Percentiles rank a stretch among this genome's conserved stretches.
Conservation (phyloP, 192 early-diverging fungal genomes). For the Linnemannia hyalina region DNA sequence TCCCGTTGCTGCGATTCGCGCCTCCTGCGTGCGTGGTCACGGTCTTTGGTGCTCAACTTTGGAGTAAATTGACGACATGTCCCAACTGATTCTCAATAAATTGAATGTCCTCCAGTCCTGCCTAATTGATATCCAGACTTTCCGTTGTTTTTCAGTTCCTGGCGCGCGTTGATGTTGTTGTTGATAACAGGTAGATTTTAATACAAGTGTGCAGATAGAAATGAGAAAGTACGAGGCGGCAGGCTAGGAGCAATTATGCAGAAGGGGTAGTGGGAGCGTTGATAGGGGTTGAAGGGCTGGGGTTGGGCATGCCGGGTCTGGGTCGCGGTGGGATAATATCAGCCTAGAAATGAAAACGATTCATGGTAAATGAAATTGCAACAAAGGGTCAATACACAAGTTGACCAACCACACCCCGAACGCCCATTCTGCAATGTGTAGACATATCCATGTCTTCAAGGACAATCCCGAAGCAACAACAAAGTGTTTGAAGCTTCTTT, state of each 20-base stretch:
- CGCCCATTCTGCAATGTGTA: background rate
- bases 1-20: background rate
- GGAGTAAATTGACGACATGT: background rate
- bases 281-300: slow-evolving; percentile 38
- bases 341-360: slow-evolving; percentile 51
- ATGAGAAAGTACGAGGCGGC: background rate
- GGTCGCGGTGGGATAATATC: slow-evolving; percentile 73
- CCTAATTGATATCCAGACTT: background rate
- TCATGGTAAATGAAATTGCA: background rate
- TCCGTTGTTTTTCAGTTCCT: background rate
- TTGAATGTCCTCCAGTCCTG: background rate
- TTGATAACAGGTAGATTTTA: slow-evolving; percentile 17
- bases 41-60: background rate
- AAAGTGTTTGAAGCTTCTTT: background rate
- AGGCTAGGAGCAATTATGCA: slow-evolving; percentile 36
- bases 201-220: slow-evolving; percentile 23
- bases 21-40: slow-evolving; percentile 30
- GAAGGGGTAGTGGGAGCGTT: slow-evolving; percentile 37
- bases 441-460: background rate
- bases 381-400: background rate
- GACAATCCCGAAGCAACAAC: background rate
- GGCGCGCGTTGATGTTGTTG: background rate
- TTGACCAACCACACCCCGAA: background rate
- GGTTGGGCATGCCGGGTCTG: slow-evolving; percentile 62
- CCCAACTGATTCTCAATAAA: background rate